Percentiles rank a stretch among this genome's conserved stretches.
Evolutionary conservation across 345 rosid species (phyloP).

Genomic region (Carallia brachiata): DNA sequence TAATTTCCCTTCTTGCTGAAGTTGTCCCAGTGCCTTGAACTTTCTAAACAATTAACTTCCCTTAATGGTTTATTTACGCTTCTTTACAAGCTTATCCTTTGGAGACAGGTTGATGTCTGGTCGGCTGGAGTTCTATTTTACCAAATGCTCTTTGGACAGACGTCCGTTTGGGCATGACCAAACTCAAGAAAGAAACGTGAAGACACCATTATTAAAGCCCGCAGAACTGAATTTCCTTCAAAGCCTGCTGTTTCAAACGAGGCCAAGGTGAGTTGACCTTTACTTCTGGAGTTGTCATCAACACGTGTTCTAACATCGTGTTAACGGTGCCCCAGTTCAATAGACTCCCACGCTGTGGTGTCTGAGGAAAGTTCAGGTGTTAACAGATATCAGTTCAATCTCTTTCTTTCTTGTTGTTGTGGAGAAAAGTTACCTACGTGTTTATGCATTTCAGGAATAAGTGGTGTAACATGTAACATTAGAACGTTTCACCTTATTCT

Average conservation of each 20-base stretch:
- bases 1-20: not conserved
- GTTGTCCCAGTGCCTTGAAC: no score
- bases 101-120: constrained; percentile 94
- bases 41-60: no score
- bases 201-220: constrained; percentile 95
- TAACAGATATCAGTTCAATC: no score
- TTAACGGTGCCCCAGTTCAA: no score
- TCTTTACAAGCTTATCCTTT: constrained; percentile 3
- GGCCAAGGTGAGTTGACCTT: constrained; percentile 67
- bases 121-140: constrained; percentile 90
- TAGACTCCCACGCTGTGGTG: no score
- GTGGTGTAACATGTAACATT: no score
- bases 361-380: no score
- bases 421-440: no score
- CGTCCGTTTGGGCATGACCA: constrained; percentile 99
- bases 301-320: not conserved
- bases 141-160: constrained; percentile 91
- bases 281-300: not conserved
- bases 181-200: constrained; percentile 91
- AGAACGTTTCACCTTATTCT: no score
- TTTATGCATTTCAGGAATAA: no score
- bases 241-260: constrained; percentile 87
- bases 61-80: not conserved
- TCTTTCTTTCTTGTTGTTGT: no score
- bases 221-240: constrained; percentile 89